These are phyloP conservation scores for Rhododendron ovatum DNA, from an alignment of 148 eudicot species.

Conservation along the genomic window DNA sequence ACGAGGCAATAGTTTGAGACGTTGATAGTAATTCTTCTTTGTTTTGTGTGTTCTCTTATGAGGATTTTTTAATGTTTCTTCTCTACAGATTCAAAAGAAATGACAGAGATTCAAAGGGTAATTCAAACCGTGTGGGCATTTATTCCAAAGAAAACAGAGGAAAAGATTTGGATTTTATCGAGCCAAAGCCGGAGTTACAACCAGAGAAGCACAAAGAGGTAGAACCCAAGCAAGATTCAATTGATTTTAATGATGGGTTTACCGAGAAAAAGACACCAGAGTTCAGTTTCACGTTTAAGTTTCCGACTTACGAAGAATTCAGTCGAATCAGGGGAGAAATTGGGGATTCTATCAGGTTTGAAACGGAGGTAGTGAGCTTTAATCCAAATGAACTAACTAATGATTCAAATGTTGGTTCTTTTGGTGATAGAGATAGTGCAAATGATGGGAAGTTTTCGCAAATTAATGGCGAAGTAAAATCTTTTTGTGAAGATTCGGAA, in stretches of 20 bases:
- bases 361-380: constrained; percentile 12
- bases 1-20: no score
- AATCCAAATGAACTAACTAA: constrained; percentile 3
- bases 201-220: not conserved
- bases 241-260: constrained; percentile 14
- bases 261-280: constrained; percentile 24
- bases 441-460: not conserved
- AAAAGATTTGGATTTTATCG: not conserved
- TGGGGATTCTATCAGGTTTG: constrained; percentile 12
- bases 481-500: constrained; percentile 10
- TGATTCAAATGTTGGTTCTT: constrained; percentile 18
- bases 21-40: not conserved
- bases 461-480: constrained; percentile 1
- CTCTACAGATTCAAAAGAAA: constrained; percentile 13
- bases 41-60: not conserved
- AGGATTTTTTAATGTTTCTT: not conserved
- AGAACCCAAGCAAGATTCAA: constrained; percentile 9
- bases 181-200: not conserved
- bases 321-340: constrained; percentile 16
- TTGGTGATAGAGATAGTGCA: not conserved
- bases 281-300: constrained; percentile 51
- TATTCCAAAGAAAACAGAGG: not conserved
- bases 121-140: not conserved
- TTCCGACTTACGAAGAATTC: constrained; percentile 72
- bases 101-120: constrained; percentile 6